These are phyloP conservation scores for Tetrahymena borealis DNA, from an alignment of 73 alveolate genomes.

Conservation along the genomic window DNA sequence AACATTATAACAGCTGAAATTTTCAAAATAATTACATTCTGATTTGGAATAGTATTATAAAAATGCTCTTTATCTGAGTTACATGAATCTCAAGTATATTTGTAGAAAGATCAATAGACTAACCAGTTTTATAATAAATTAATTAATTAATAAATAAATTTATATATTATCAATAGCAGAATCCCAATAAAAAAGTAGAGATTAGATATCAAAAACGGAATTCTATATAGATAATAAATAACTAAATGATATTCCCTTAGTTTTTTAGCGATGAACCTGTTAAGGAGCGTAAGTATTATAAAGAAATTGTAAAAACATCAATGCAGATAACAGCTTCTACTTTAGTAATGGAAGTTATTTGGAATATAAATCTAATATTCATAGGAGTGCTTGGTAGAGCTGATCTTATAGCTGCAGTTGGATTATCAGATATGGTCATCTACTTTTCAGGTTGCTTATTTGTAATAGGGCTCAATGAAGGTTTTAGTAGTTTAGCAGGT, in stretches of 20 bases:
- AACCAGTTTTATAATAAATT: too few species aligned
- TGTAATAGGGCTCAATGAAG: constrained; percentile 38
- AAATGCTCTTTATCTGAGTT: too few species aligned
- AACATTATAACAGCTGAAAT: too few species aligned
- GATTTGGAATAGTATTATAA: too few species aligned
- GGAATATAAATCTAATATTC: background rate
- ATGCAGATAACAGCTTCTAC: background rate
- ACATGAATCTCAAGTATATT: too few species aligned
- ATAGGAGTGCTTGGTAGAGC: background rate
- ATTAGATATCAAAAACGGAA: too few species aligned
- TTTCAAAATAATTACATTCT: too few species aligned
- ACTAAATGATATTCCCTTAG: background rate
- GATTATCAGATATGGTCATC: constrained; percentile 45
- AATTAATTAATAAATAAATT: too few species aligned
- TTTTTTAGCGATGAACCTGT: background rate
- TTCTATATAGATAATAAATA: too few species aligned
- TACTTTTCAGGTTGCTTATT: constrained; percentile 39
- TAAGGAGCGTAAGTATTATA: background rate
- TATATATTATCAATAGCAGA: too few species aligned
- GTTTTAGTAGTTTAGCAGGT: constrained; percentile 47
- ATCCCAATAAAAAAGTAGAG: too few species aligned
- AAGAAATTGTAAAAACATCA: background rate
- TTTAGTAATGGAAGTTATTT: background rate
- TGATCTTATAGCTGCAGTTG: constrained; percentile 52
- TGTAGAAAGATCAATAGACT: too few species aligned